Evolutionary conservation across 257 asterid species (phyloP), one percentile per base, ranked within the genome.

Genomic region (Solanum corneliomulleri): DNA sequence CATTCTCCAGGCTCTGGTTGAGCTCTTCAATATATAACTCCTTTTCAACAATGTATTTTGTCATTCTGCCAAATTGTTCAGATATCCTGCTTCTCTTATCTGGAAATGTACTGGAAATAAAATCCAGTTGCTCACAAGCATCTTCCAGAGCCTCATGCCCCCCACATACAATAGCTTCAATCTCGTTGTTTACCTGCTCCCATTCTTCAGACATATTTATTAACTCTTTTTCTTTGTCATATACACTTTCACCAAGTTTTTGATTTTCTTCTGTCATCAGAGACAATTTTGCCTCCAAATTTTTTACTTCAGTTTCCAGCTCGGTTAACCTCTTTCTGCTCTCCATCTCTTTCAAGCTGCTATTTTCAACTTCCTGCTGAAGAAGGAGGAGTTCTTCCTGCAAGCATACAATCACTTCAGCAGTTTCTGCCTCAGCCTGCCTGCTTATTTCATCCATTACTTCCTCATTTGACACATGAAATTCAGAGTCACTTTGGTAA

Each of bases 381-480:
- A 97, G 98, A 82, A 78, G 88, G 81, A 92, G 88, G 72, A 97
- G 99, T 92, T 97, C 99, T 92, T 93, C 98, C 91, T 97, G 99
- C 93, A 97, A 89, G 92, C 98, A 96, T 88, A 97, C 95, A 95
- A 97, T 96, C 87, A 97, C 99, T 91, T 96, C 95, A 16, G 98
- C 99, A 66, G 99, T 96, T 94, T 97, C 99, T 84, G 89, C 98
- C 92, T 97, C 99, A 70, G 95, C 99, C 93, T 97, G 99, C 89
- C 88, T 94, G 45, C 96, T 95, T 66, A 93, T 93, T 91, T 96
- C 96, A 85, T 96, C 99, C 92, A 92, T 91, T 89, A 92, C 98
- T 83, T 93, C 95, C 56, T 92, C 95, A 86, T 92, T 91, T 70
- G 94, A 91, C 78, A 90, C 94, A 87, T 93, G 98, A 85, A 81